phyloP scores from a whole-genome alignment of 2,329 filamentous ascomycete genomes.

The Pseudocercospora vitis region DNA sequence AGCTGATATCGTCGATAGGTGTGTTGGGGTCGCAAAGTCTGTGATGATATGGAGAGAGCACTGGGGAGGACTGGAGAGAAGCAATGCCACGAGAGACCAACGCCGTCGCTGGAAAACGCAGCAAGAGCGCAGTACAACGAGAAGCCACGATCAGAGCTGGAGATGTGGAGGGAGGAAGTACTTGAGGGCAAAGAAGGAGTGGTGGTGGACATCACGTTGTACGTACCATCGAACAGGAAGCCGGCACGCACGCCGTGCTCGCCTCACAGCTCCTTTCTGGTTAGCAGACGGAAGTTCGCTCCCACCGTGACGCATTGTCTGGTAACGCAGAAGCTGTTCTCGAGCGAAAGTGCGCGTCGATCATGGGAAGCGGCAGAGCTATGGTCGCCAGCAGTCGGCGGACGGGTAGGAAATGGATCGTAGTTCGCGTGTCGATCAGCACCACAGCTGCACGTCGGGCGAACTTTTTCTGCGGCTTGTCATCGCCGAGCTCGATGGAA shows the following conservation, averaged over 20 bases:
- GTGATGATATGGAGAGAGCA: not conserved
- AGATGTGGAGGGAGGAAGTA: slow-evolving; percentile 2
- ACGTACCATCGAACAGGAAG: not conserved
- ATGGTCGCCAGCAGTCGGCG: not conserved
- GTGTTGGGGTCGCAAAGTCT: not conserved
- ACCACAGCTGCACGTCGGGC: not conserved
- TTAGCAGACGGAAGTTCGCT: not conserved
- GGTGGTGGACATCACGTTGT: not conserved
- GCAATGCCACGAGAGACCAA: slow-evolving; percentile 14
- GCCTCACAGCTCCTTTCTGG: not conserved
- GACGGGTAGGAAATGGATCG: not conserved
- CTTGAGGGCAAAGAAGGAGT: not conserved
- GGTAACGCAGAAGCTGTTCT: slow-evolving; percentile 2
- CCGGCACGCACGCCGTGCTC: not conserved
- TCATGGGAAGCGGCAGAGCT: not conserved
- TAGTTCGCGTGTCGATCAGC: not conserved
- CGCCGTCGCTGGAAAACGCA: slow-evolving; percentile 14
- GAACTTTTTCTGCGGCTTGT: not conserved
- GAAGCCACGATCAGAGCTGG: not conserved
- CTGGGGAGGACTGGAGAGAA: not conserved
- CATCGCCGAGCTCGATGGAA: slow-evolving; percentile 3
- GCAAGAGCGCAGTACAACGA: slow-evolving; percentile 6
- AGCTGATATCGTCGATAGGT: slow-evolving; percentile 26
- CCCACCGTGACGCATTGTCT: not conserved
- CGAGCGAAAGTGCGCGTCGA: not conserved